Conservation (phyloP, 2,329 filamentous ascomycete genomes). For the Trichoderma simmonsii region DNA sequence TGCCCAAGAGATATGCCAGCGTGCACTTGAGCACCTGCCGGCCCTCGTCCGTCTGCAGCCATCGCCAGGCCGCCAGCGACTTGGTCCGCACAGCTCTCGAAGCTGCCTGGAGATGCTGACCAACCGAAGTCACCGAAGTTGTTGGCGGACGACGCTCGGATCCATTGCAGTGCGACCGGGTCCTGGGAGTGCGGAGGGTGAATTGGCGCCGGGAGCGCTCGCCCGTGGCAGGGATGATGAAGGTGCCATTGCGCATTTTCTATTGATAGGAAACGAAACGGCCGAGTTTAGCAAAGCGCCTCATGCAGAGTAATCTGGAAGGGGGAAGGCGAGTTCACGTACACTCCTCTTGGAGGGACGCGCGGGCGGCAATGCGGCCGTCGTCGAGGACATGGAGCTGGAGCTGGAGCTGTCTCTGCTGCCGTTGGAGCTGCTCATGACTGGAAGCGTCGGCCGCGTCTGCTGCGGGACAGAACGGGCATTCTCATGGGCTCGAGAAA, state of each 20-base stretch:
- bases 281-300: neutral
- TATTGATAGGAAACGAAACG: conserved; percentile 28
- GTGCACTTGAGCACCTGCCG: conserved; percentile 87
- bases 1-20: conserved; percentile 82
- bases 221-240: conserved; percentile 82
- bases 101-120: conserved; percentile 20
- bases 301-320: conserved; percentile 8
- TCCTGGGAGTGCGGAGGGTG: conserved; percentile 60
- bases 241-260: conserved; percentile 80
- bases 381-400: conserved; percentile 31
- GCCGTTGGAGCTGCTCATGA: conserved; percentile 37
- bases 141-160: conserved; percentile 18
- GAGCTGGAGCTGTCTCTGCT: conserved; percentile 26
- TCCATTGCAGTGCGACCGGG: conserved; percentile 28
- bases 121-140: conserved; percentile 20
- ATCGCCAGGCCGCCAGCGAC: conserved; percentile 49
- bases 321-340: conserved; percentile 24
- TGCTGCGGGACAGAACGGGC: neutral
- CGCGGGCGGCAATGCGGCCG: conserved; percentile 40
- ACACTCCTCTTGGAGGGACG: conserved; percentile 47
- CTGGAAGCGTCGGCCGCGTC: conserved; percentile 37
- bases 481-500: conserved; percentile 8
- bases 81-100: conserved; percentile 25
- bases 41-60: conserved; percentile 68
- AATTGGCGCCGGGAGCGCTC: conserved; percentile 79